phyloP scores from a whole-genome alignment of 345 rosid genomes.

The Hypericum perforatum region DNA sequence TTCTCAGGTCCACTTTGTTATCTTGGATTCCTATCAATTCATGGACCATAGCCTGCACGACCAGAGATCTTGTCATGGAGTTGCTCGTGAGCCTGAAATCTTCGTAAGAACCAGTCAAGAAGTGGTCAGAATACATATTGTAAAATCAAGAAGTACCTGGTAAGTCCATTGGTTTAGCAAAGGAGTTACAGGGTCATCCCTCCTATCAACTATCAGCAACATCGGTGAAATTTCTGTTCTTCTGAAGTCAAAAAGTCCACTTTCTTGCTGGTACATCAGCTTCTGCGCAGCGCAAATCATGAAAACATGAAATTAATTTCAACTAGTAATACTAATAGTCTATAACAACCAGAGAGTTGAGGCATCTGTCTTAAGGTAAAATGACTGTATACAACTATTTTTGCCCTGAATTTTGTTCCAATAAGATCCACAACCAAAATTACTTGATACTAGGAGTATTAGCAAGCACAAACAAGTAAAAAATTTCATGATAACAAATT shows the following conservation, averaged over 20 bases:
- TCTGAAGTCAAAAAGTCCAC: conserved; percentile 91
- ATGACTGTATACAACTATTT: too few species aligned
- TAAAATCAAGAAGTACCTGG: conserved; percentile 46
- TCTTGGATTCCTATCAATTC: conserved; percentile 86
- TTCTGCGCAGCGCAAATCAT: conserved; percentile 43
- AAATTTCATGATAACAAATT: too few species aligned
- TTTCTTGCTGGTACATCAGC: conserved; percentile 97
- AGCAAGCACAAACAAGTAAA: too few species aligned
- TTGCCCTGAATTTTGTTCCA: too few species aligned
- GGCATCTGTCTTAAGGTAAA: too few species aligned
- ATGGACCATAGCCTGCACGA: conserved; percentile 87
- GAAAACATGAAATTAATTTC: conserved; percentile 2
- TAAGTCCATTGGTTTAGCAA: conserved; percentile 97
- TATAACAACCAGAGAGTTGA: not conserved
- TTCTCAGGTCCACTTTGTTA: conserved; percentile 84
- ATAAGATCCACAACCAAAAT: too few species aligned
- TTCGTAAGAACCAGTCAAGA: conserved; percentile 7
- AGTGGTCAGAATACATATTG: conserved; percentile 1
- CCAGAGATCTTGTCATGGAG: conserved; percentile 12
- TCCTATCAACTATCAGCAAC: conserved; percentile 77
- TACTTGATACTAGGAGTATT: too few species aligned
- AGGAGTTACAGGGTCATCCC: conserved; percentile 96
- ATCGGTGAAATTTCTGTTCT: conserved; percentile 83
- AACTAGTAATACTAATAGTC: not conserved
- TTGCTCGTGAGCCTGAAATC: not conserved